Percentiles rank a stretch among this genome's conserved stretches.
Conservation (phyloP, 768 basidiomycete genomes). For the Sutorius australiensis region DNA sequence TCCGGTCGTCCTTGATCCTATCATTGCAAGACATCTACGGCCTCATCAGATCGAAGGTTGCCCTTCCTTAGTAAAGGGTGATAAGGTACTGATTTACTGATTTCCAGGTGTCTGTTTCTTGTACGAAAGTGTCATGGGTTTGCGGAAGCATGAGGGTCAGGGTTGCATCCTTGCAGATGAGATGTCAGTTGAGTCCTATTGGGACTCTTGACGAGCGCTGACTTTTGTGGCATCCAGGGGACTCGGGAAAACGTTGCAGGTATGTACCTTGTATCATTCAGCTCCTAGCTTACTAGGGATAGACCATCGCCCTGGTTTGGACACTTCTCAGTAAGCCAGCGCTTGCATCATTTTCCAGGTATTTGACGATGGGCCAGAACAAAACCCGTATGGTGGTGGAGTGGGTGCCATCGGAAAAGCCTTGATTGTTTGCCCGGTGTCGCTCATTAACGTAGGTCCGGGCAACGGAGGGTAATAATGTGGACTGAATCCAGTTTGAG, state of each 20-base stretch:
- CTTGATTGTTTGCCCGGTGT: conserved; percentile 92
- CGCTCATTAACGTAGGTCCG: conserved; percentile 67
- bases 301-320: conserved; percentile 89
- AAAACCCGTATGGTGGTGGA: conserved; percentile 70
- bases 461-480: background rate
- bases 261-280: conserved; percentile 17
- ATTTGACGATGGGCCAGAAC: conserved; percentile 46
- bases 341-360: conserved; percentile 1
- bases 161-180: conserved; percentile 98
- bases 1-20: conserved; percentile 87
- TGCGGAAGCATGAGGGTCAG: conserved; percentile 84
- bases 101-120: conserved; percentile 74
- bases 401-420: conserved; percentile 67
- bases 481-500: conserved; percentile 34
- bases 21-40: conserved; percentile 70
- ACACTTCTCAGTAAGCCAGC: conserved; percentile 76
- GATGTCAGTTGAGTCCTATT: conserved; percentile 50
- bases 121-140: conserved; percentile 95
- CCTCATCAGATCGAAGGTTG: conserved; percentile 88
- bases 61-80: background rate
- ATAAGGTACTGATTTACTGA: background rate
- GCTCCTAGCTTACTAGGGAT: conserved; percentile 13
- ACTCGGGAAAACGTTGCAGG: conserved; percentile 93
- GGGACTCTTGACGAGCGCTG: conserved; percentile 3
- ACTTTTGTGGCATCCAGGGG: conserved; percentile 55